A percentile compares a stretch with the other conserved stretches of the same genome.
These are phyloP conservation scores for Beauveria sp. DNA, from an alignment of 2,329 filamentous ascomycete genomes.

Conservation along the genomic window DNA sequence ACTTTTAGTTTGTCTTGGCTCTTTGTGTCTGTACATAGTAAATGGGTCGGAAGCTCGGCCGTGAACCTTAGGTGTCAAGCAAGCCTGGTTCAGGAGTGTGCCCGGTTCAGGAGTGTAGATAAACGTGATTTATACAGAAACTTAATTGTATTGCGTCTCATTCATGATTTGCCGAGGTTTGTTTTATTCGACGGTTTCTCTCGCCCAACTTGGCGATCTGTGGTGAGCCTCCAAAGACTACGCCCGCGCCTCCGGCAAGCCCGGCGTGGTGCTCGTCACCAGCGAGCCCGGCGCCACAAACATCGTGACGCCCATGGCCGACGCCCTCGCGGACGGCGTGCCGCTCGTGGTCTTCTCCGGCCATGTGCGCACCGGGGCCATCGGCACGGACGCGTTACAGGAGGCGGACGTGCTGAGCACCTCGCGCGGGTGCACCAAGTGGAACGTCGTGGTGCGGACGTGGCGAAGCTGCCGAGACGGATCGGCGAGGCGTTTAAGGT, in stretches of 20 bases:
- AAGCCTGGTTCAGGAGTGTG: too few relatives aligned
- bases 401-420: constrained; percentile 93
- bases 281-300: constrained; percentile 96
- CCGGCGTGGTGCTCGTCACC: constrained; percentile 92
- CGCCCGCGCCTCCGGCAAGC: constrained; percentile 84
- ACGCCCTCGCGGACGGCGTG: constrained; percentile 89
- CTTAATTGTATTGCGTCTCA: too few relatives aligned
- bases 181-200: too few relatives aligned
- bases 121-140: too few relatives aligned
- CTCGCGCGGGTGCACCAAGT: constrained; percentile 91
- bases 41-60: too few relatives aligned
- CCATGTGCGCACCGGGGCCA: constrained; percentile 82
- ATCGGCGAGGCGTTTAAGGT: constrained; percentile 99
- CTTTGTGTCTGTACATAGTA: too few relatives aligned
- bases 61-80: too few relatives aligned
- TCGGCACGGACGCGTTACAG: constrained; percentile 94
- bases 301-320: constrained; percentile 91
- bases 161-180: too few relatives aligned
- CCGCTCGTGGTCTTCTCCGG: constrained; percentile 94
- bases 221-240: constrained; percentile 27
- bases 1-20: too few relatives aligned
- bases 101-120: too few relatives aligned
- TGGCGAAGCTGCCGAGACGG: constrained; percentile 82
- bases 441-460: constrained; percentile 98
- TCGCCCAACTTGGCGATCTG: too few relatives aligned